Evolutionary conservation across 2,329 filamentous ascomycete species (phyloP).

Genomic region (Periglandula ipomoeae): DNA sequence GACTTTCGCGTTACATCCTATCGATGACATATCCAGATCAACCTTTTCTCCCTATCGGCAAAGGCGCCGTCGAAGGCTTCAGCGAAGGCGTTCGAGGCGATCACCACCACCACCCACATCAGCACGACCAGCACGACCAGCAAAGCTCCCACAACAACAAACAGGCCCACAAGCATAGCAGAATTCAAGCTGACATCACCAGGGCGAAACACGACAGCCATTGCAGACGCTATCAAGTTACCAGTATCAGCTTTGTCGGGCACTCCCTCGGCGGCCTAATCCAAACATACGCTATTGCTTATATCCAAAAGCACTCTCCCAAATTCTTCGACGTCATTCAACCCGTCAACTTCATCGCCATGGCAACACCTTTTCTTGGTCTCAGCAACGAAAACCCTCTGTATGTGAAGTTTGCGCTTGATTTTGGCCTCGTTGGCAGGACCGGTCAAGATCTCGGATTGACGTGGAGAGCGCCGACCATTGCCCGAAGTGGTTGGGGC

Average conservation of each 20-base stretch:
- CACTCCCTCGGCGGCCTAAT: slow-evolving; percentile 86
- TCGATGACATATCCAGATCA: slow-evolving; percentile 90
- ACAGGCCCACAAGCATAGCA: slow-evolving; percentile 52
- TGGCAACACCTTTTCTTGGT: slow-evolving; percentile 82
- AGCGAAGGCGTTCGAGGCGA: slow-evolving; percentile 29
- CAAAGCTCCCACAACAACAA: slow-evolving; percentile 31
- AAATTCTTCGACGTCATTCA: slow-evolving; percentile 79
- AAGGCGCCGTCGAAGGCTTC: slow-evolving; percentile 37
- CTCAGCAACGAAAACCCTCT: slow-evolving; percentile 95
- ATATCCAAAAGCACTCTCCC: slow-evolving; percentile 93
- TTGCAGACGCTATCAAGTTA: slow-evolving; percentile 66
- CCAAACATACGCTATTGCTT: slow-evolving; percentile 90
- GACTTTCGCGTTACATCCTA: slow-evolving; percentile 83
- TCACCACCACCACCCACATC: slow-evolving; percentile 30
- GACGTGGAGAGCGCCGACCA: slow-evolving; percentile 84
- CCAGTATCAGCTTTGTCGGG: slow-evolving; percentile 89
- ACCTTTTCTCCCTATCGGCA: slow-evolving; percentile 63
- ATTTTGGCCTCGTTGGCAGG: slow-evolving; percentile 91
- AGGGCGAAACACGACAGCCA: slow-evolving; percentile 40
- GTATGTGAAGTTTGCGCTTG: slow-evolving; percentile 93
- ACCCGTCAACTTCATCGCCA: slow-evolving; percentile 81
- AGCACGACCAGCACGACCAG: slow-evolving; percentile 34
- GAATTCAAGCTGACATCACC: slow-evolving; percentile 44
- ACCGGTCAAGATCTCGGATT: slow-evolving; percentile 92
- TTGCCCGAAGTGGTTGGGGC: slow-evolving; percentile 79